Base-by-base conservation (phyloP, 345 rosid species). In the Populus alba region DNA sequence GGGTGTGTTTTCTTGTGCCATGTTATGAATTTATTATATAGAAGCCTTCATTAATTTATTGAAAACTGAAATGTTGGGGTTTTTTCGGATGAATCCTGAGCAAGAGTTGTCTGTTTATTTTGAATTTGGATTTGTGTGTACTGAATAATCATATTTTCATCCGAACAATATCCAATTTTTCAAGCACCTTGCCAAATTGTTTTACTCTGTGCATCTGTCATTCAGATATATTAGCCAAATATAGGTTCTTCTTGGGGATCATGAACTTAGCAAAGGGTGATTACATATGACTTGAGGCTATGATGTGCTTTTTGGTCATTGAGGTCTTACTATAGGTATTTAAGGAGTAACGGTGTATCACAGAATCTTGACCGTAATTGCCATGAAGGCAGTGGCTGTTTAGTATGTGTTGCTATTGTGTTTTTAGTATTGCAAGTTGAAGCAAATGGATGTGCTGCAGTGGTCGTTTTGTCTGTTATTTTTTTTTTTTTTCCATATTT, bases 1-100 rank as follows among this genome's bases (percentile, higher is more conserved):
- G 90, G 97, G 98, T 95, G 73, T 55, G 88, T 70, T 23, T 38
- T 75, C 33, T 35, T 45, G 22, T 80, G 43, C 55, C 68, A 6
- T n/a, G 23, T 67, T 66, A n/a, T 3, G 27, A 39, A 69, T 66
- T 47, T 49, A 65, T 27, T 53, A 29, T 15, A 65, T 1, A 55
- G 6, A 20, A 49, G 63, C 18, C 22, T n/a, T 17, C 22, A 13
- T 13, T 5, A 16, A 22, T 67, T 51, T 29, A 37, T 25, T 74
- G 68, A 11, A 59, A 61, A 63, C 69, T 62, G 7, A 63, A 53
- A 51, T 33, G n/a, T 71, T 33, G 23, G 75, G 43, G 45, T 33
- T 51, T 72, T 27, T 12, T 33, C 9, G 9, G 8, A 53, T 53
- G 59, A 23, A 53, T 20, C 25, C 38, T 63, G 51, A 23, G 25